Conservation (phyloP, 169 alveolate genomes). For the Miamiensis avidus region DNA sequence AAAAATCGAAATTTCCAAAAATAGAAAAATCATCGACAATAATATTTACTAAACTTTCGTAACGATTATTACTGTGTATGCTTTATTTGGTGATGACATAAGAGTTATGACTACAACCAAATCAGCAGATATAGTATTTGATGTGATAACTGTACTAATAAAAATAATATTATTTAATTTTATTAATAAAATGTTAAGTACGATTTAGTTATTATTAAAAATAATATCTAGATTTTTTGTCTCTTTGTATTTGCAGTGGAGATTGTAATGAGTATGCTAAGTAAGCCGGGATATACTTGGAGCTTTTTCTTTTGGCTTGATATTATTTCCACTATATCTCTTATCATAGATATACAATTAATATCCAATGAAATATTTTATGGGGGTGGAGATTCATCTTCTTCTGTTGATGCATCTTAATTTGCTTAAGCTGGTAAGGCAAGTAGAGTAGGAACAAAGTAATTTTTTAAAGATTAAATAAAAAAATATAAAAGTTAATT, state of each 20-base stretch:
- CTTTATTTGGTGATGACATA: conserved; percentile 80
- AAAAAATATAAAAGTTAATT: no score
- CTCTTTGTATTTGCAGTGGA: conserved; percentile 50
- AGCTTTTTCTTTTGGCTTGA: conserved; percentile 82
- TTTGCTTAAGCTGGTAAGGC: conserved; percentile 77
- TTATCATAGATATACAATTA: conserved; percentile 70
- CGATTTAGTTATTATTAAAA: no score
- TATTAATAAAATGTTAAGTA: neutral
- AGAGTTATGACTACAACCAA: conserved; percentile 45
- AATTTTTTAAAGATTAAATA: neutral
- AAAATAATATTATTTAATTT: no score
- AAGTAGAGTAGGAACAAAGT: conserved; percentile 74
- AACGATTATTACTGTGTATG: conserved; percentile 70
- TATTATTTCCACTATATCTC: conserved; percentile 63
- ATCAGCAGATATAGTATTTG: conserved; percentile 47
- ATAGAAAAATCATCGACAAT: conserved; percentile 14
- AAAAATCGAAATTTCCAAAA: neutral
- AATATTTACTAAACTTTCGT: conserved; percentile 35
- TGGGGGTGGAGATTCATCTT: conserved; percentile 46
- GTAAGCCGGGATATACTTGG: conserved; percentile 47
- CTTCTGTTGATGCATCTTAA: conserved; percentile 46
- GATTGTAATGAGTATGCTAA: conserved; percentile 31
- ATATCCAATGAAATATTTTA: conserved; percentile 56
- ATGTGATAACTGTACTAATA: conserved; percentile 19
- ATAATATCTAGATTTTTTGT: conserved; percentile 10